Conservation (phyloP, 148 eudicot species). For the Spergularia bocconei region DNA sequence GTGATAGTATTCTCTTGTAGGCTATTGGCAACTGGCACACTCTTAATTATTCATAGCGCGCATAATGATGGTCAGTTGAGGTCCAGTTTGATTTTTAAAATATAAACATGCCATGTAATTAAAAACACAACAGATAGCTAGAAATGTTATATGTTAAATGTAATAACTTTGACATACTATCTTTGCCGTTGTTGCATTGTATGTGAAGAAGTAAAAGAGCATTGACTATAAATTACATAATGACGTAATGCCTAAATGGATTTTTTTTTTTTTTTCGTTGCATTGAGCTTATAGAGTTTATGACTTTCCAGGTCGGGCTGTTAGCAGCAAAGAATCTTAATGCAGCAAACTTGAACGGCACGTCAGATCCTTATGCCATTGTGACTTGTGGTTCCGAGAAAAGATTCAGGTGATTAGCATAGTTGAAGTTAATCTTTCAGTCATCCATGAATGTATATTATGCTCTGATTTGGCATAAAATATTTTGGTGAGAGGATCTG, state of each 20-base stretch:
- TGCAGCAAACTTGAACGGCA: constrained; percentile 87
- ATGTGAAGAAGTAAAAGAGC: not conserved
- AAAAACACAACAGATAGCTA: no score
- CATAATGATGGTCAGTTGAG: not conserved
- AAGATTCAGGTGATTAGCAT: constrained; percentile 72
- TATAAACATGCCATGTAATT: not conserved
- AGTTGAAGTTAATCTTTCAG: not conserved
- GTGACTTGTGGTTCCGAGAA: constrained; percentile 85
- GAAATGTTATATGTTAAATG: no score
- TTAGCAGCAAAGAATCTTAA: constrained; percentile 87
- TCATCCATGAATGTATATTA: not conserved
- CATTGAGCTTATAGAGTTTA: constrained; percentile 4
- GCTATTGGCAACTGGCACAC: not conserved
- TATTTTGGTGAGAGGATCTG: not conserved
- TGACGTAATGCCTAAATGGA: not conserved
- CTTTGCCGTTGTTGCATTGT: not conserved
- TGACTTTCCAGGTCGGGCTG: constrained; percentile 57
- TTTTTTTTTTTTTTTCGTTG: not conserved
- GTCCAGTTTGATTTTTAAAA: not conserved
- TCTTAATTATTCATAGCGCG: not conserved
- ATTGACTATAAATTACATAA: not conserved
- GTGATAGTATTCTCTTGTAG: not conserved
- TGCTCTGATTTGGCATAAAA: not conserved
- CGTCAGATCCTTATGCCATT: constrained; percentile 93
- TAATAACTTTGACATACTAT: no score